Evolutionary conservation across 2,329 filamentous ascomycete genomes (phyloP).

Genomic region (Ophiostoma australiae): DNA sequence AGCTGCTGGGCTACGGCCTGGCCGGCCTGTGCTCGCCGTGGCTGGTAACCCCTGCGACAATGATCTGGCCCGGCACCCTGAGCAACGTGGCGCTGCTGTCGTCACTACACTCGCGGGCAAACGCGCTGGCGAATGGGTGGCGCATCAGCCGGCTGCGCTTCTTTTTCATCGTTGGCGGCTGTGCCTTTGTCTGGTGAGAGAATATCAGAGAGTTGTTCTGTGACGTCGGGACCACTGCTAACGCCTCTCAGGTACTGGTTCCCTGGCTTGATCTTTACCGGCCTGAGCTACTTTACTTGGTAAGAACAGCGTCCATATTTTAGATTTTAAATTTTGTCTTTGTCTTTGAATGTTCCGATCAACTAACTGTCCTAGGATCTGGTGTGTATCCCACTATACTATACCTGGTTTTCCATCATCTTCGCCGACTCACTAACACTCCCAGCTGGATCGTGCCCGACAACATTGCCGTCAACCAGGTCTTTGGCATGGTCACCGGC

Average conservation of each 20-base stretch:
- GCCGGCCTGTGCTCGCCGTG: slow-evolving; percentile 48
- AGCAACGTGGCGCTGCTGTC: slow-evolving; percentile 45
- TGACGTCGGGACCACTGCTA: no score
- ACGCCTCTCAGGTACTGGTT: neutral
- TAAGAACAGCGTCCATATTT: neutral
- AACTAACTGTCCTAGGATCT: neutral
- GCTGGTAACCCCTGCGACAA: slow-evolving; percentile 48
- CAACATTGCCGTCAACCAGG: slow-evolving; percentile 32
- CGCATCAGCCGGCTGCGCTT: neutral
- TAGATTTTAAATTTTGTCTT: no score
- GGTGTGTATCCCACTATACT: no score
- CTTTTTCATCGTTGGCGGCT: neutral
- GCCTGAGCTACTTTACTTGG: neutral
- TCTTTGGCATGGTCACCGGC: slow-evolving; percentile 36
- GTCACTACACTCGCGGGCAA: slow-evolving; percentile 39
- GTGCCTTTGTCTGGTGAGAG: neutral
- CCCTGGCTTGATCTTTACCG: neutral
- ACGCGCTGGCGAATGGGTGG: neutral
- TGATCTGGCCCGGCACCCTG: slow-evolving; percentile 48
- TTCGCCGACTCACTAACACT: slow-evolving; percentile 23
- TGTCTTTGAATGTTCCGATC: neutral
- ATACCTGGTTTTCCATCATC: no score
- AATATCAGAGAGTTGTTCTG: no score
- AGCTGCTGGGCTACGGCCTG: slow-evolving; percentile 53
- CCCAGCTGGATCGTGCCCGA: slow-evolving; percentile 47